These are phyloP conservation scores for Penicillium brevicompactum DNA, from an alignment of 2,329 filamentous ascomycete species.

Conservation along the genomic window DNA sequence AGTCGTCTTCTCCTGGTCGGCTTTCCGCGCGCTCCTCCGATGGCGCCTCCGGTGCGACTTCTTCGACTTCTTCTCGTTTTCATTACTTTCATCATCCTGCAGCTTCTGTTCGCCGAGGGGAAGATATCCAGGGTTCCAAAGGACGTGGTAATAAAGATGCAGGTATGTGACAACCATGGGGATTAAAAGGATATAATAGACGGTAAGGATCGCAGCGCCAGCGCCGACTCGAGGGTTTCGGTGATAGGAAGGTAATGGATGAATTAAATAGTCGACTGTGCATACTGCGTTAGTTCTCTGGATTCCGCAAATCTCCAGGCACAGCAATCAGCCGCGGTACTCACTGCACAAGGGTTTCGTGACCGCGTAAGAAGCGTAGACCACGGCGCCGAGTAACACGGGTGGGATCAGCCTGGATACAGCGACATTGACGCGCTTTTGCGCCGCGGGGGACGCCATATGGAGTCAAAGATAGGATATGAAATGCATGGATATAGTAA, in stretches of 20 bases:
- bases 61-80: constrained; percentile 21
- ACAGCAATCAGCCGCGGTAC: constrained; percentile 33
- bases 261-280: constrained; percentile 71
- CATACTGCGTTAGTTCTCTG: neutral
- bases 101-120: constrained; percentile 59
- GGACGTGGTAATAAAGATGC: constrained; percentile 69
- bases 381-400: constrained; percentile 66
- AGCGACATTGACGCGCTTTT: constrained; percentile 57
- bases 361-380: constrained; percentile 71
- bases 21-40: constrained; percentile 26
- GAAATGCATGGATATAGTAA: constrained; percentile 18
- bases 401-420: constrained; percentile 69
- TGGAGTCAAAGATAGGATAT: constrained; percentile 16
- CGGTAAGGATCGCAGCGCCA: constrained; percentile 69
- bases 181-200: constrained; percentile 73
- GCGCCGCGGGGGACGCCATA: constrained; percentile 39
- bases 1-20: constrained; percentile 27
- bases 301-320: neutral
- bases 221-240: constrained; percentile 53
- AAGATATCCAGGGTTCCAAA: constrained; percentile 71
- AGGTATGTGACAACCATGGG: constrained; percentile 69
- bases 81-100: constrained; percentile 27
- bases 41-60: constrained; percentile 18
- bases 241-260: constrained; percentile 44
- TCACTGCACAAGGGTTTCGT: constrained; percentile 69